phyloP scores from a whole-genome alignment of 1,139 yeast genomes.

The Candida sanyaensis region DNA sequence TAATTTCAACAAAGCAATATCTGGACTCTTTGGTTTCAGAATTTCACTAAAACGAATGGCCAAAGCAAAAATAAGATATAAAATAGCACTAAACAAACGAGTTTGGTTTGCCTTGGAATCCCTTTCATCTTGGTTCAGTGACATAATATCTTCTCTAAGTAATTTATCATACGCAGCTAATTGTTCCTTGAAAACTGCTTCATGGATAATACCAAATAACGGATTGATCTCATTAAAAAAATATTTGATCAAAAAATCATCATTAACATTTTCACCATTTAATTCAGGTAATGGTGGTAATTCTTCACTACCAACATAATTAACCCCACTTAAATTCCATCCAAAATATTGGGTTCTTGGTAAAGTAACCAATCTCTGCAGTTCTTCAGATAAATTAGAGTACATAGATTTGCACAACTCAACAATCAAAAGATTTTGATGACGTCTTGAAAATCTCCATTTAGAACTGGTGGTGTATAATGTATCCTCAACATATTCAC shows the following conservation, averaged over 20 bases:
- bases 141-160: conserved; percentile 12
- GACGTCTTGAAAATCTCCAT: conserved; percentile 54
- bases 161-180: conserved; percentile 34
- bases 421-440: conserved; percentile 49
- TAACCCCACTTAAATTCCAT: conserved; percentile 66
- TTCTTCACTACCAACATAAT: conserved; percentile 44
- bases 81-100: conserved; percentile 52
- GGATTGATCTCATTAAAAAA: conserved; percentile 59
- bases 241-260: conserved; percentile 31
- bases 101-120: conserved; percentile 33
- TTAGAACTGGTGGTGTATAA: conserved; percentile 34
- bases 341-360: conserved; percentile 66
- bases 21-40: conserved; percentile 37
- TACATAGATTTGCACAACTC: conserved; percentile 46
- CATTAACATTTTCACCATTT: conserved; percentile 17
- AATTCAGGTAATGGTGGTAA: conserved; percentile 38
- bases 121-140: conserved; percentile 12
- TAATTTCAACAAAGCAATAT: conserved; percentile 27
- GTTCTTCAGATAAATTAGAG: conserved; percentile 37
- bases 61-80: conserved; percentile 52
- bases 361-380: conserved; percentile 37
- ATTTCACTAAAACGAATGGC: conserved; percentile 57
- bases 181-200: conserved; percentile 56
- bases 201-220: conserved; percentile 55
- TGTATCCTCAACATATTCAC: conserved; percentile 19